Conservation (phyloP, 805 yeast species). For the Huiozyma naganishii region DNA sequence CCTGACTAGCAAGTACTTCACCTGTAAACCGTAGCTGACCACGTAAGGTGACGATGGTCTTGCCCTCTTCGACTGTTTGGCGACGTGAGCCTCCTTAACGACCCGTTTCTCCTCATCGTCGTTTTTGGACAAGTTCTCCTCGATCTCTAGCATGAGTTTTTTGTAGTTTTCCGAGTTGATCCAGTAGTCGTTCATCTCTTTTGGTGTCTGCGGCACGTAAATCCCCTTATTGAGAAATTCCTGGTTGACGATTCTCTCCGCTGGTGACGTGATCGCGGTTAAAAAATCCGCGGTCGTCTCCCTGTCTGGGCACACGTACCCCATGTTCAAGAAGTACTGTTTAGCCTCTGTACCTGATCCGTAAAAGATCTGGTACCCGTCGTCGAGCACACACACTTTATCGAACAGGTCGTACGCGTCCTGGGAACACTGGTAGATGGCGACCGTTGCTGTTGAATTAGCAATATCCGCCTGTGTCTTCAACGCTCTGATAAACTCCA, state of each 20-base stretch:
- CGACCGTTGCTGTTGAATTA: slow-evolving; percentile 48
- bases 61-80: slow-evolving; percentile 40
- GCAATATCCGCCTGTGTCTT: slow-evolving; percentile 48
- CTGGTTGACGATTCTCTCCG: slow-evolving; percentile 36
- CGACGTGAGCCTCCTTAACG: slow-evolving; percentile 34
- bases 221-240: slow-evolving; percentile 34
- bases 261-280: slow-evolving; percentile 60
- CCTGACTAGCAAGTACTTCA: slow-evolving; percentile 35
- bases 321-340: slow-evolving; percentile 51
- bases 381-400: slow-evolving; percentile 48
- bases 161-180: slow-evolving; percentile 35
- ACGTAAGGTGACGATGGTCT: slow-evolving; percentile 43
- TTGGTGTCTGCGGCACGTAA: slow-evolving; percentile 49
- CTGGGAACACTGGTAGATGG: slow-evolving; percentile 62
- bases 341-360: slow-evolving; percentile 50
- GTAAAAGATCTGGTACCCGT: slow-evolving; percentile 51
- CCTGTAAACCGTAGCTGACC: slow-evolving; percentile 42
- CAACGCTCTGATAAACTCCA: slow-evolving; percentile 59
- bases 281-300: slow-evolving; percentile 64
- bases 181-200: slow-evolving; percentile 56
- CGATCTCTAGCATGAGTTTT: slow-evolving; percentile 36
- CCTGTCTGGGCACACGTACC: slow-evolving; percentile 51
- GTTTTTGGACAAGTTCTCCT: slow-evolving; percentile 27
- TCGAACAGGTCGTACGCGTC: slow-evolving; percentile 55
- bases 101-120: slow-evolving; percentile 12